These are phyloP conservation scores for Globisporangium cederbergense DNA, from an alignment of 352 stramenopile genomes.

Conservation along the genomic window DNA sequence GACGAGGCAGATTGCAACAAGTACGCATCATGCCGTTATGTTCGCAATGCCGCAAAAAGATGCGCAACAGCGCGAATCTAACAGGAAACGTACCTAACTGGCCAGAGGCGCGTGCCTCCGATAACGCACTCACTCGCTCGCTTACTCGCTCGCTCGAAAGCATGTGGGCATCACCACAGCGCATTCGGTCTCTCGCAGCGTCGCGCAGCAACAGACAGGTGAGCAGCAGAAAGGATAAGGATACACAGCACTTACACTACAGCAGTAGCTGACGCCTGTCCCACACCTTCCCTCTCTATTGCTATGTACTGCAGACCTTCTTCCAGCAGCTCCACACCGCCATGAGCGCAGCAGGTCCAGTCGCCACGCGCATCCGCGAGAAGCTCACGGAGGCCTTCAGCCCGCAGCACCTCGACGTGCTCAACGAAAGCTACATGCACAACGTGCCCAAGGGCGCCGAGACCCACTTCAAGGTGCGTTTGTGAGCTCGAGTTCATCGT, in stretches of 20 bases:
- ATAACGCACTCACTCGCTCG: not conserved
- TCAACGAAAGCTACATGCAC: constrained; percentile 96
- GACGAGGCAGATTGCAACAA: not conserved
- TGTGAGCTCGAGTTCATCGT: not conserved
- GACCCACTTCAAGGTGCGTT: constrained; percentile 92
- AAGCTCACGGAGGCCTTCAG: constrained; percentile 63
- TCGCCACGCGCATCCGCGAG: constrained; percentile 57
- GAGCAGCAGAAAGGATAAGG: too few relatives aligned
- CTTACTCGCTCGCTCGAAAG: not conserved
- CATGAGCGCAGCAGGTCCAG: constrained; percentile 41
- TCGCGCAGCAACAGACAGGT: constrained; percentile 4
- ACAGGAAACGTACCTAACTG: not conserved
- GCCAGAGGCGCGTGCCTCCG: constrained; percentile 1
- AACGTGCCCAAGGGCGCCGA: constrained; percentile 92
- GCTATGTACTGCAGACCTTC: not conserved
- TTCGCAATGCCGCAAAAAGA: not conserved
- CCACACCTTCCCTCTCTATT: not conserved
- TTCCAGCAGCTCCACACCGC: constrained; percentile 16
- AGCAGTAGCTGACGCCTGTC: not conserved
- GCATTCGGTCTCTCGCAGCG: constrained; percentile 16
- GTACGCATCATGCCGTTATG: not conserved
- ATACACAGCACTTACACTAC: not conserved
- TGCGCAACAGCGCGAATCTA: not conserved
- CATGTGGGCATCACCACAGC: constrained; percentile 2
- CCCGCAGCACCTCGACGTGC: constrained; percentile 78